Base-by-base conservation (phyloP, 2,329 filamentous ascomycete genomes). In the Lasiodiplodia sp. region DNA sequence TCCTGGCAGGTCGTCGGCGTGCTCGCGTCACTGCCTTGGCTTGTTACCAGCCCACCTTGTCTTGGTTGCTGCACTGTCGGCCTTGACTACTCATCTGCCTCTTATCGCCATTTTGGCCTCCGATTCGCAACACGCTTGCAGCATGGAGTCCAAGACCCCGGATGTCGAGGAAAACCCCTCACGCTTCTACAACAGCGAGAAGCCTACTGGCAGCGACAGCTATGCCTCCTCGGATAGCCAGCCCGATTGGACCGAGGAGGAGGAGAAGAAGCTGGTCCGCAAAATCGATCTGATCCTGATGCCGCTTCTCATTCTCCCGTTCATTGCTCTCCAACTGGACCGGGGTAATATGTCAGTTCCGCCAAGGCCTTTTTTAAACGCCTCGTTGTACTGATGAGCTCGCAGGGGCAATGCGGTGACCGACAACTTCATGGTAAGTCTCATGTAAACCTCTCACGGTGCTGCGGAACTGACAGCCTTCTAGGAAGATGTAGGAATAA, bases 291-390 rank as follows among this genome's bases (percentile, higher is more conserved):
- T 75, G 23, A 72, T 78, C 67, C 73, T 78, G 40, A 77, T 78
- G 75, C 76, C 76, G 3, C 69, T 78, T 25, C 64, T 78, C 38
- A 76, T 75, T 10, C 71, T 78, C 7, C 75, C 75, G 5, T 78
- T 78, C 71, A 77, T 78, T 72, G 77, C 75, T 62, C 70, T 78
- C 38, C 76, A 76, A 38, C 71, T 76, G 52, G 76, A 77, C 53
- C 70, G 75, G 37, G 75, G 74, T 14, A 76, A 76, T 60, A 76
- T 77, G 68, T 62, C 37, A 53, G 68, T 40, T 18, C 14, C 2
- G 21, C 10, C 21, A n/a, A 16, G 10, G 6, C 12, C 1, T 28
- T 11, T 4, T 28, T 12, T 16, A 18, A 2, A 11, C 11, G 16
- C 14, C 34, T 28, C 21, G 10, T 16, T 12, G 8, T 28, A 34